A percentile compares a stretch with the other conserved stretches of the same genome.
Evolutionary conservation across 768 basidiomycete species (phyloP).

Genomic region (Panus rudis): DNA sequence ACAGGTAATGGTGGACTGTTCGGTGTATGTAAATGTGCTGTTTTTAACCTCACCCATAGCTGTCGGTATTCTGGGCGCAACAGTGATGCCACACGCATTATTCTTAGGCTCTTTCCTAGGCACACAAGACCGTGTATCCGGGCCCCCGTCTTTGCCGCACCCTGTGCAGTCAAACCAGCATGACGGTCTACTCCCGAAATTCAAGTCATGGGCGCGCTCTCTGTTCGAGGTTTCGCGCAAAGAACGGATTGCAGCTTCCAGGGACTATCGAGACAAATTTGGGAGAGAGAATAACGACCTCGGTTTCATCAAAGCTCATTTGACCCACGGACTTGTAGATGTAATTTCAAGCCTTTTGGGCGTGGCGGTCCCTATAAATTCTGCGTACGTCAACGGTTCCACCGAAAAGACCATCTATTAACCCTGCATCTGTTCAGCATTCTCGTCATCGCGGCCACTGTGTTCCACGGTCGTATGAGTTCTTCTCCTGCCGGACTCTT

Average conservation of each 20-base stretch:
- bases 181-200: neutral
- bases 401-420: constrained; percentile 35
- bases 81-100: constrained; percentile 87
- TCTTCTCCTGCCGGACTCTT: constrained; percentile 61
- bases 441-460: constrained; percentile 72
- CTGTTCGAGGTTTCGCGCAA: constrained; percentile 17
- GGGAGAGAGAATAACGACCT: constrained; percentile 27
- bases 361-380: constrained; percentile 54
- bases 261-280: constrained; percentile 28
- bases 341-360: constrained; percentile 62
- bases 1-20: constrained; percentile 46
- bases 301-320: constrained; percentile 30
- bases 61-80: constrained; percentile 71
- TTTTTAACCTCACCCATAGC: constrained; percentile 25
- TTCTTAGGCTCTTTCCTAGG: constrained; percentile 82
- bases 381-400: constrained; percentile 14
- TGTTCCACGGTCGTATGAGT: constrained; percentile 51
- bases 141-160: constrained; percentile 17
- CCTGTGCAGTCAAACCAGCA: constrained; percentile 4
- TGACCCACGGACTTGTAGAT: constrained; percentile 38
- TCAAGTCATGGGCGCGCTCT: constrained; percentile 13
- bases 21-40: constrained; percentile 13
- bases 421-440: constrained; percentile 70
- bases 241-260: constrained; percentile 16
- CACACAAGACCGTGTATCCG: constrained; percentile 62